These are phyloP conservation scores for Chlorella sp. DNA, from an alignment of 139 green algal species.

Conservation along the genomic window DNA sequence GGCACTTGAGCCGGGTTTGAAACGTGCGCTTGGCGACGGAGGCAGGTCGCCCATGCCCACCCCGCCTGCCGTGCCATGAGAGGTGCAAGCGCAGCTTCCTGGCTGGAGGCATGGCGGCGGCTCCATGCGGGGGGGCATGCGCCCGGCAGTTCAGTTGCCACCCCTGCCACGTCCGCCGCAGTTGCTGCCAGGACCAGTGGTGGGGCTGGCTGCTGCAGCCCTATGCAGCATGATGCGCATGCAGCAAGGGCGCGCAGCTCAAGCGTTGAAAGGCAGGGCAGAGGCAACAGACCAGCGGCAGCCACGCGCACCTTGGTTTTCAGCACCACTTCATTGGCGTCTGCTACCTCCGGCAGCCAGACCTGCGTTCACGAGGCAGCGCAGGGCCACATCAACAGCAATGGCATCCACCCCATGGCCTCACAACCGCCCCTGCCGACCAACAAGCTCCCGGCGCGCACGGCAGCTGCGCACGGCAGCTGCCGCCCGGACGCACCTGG, in stretches of 20 bases:
- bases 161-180: neutral
- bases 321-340: slow-evolving; percentile 35
- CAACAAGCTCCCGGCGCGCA: neutral
- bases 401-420: neutral
- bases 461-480: no score
- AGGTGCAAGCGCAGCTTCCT: neutral
- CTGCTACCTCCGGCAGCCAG: slow-evolving; percentile 44
- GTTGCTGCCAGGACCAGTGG: neutral
- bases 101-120: neutral
- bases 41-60: neutral
- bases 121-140: neutral
- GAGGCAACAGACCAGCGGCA: no score
- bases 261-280: no score
- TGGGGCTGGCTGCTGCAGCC: no score
- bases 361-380: slow-evolving; percentile 21
- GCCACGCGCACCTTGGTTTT: slow-evolving; percentile 40
- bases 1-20: no score
- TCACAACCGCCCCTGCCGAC: neutral
- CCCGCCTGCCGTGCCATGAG: neutral
- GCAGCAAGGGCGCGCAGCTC: no score
- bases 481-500: slow-evolving; percentile 21
- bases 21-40: no score
- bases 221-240: neutral
- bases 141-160: neutral
- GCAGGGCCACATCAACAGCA: no score